Conservation (phyloP, 495 filamentous ascomycete genomes). For the Staphylotrichum tortipilum region DNA sequence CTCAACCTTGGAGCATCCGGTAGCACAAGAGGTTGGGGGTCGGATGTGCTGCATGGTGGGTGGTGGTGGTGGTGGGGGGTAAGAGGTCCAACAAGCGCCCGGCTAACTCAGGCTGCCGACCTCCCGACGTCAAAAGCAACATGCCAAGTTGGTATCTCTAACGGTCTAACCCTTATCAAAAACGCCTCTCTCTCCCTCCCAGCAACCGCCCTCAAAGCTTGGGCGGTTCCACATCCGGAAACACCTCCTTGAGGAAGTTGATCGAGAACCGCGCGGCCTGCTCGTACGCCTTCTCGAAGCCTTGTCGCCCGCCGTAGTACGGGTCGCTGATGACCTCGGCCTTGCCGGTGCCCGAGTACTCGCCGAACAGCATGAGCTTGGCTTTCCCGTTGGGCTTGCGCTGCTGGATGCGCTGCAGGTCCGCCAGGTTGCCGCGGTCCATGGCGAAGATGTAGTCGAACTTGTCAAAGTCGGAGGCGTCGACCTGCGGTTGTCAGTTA, state of each 20-base stretch:
- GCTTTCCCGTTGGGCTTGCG: slow-evolving; percentile 46
- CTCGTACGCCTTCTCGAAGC: slow-evolving; percentile 79
- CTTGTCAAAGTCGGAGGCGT: slow-evolving; percentile 53
- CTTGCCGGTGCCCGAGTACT: slow-evolving; percentile 59
- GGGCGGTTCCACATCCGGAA: slow-evolving; percentile 29
- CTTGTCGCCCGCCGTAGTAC: slow-evolving; percentile 77
- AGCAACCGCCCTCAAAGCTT: slow-evolving; percentile 7
- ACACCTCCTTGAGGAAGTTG: slow-evolving; percentile 55
- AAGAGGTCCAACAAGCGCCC: too few relatives aligned
- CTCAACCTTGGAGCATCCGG: too few relatives aligned
- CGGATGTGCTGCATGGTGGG: too few relatives aligned
- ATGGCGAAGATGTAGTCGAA: slow-evolving; percentile 95
- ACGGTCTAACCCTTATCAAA: not conserved
- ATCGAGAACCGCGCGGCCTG: slow-evolving; percentile 73
- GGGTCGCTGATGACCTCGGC: slow-evolving; percentile 77
- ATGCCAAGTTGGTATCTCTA: slow-evolving; percentile 4
- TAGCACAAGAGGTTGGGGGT: too few relatives aligned
- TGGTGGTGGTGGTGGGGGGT: too few relatives aligned
- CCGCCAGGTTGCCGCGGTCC: slow-evolving; percentile 74
- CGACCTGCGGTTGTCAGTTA: slow-evolving; percentile 20
- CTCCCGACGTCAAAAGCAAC: not conserved
- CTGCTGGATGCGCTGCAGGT: slow-evolving; percentile 53
- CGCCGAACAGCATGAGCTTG: slow-evolving; percentile 73
- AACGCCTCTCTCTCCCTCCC: not conserved
- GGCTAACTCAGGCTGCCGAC: too few relatives aligned